Conservation (phyloP, 2,329 filamentous ascomycete species). For the Pseudogymnoascus sp. region DNA sequence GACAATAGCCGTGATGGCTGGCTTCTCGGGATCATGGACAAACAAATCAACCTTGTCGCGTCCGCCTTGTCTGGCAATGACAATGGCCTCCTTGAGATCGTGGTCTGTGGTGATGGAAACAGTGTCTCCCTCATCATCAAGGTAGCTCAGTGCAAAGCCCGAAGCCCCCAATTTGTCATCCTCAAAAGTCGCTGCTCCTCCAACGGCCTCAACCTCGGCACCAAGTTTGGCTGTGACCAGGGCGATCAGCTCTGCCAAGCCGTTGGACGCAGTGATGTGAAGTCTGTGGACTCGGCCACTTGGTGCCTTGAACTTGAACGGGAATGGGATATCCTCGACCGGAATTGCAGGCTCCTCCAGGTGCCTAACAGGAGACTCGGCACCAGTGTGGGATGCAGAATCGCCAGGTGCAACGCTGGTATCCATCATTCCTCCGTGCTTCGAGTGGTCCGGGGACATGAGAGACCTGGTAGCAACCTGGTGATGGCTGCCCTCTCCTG, state of each 20-base stretch:
- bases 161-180: conserved; percentile 69
- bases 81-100: conserved; percentile 83
- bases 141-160: conserved; percentile 88
- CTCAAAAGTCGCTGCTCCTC: conserved; percentile 69
- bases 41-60: conserved; percentile 96
- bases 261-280: conserved; percentile 73
- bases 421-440: conserved; percentile 56
- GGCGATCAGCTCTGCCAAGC: conserved; percentile 70
- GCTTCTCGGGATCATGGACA: conserved; percentile 85
- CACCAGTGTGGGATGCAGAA: conserved; percentile 86
- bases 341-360: conserved; percentile 44
- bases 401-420: conserved; percentile 89
- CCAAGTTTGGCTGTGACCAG: conserved; percentile 81
- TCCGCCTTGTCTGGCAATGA: conserved; percentile 66
- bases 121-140: conserved; percentile 94
- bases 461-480: conserved; percentile 62
- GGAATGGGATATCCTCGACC: conserved; percentile 70
- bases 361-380: conserved; percentile 61
- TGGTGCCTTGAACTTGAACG: conserved; percentile 98
- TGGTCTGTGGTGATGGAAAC: conserved; percentile 95
- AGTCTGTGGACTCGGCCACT: conserved; percentile 89
- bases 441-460: conserved; percentile 70
- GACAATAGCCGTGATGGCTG: conserved; percentile 64
- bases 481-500: conserved; percentile 76
- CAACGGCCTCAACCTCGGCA: conserved; percentile 71